A percentile compares a stretch with the other conserved stretches of the same genome.
phyloP scores from a whole-genome alignment of 2,329 filamentous ascomycete genomes.

The Lecanosticta acicola region DNA sequence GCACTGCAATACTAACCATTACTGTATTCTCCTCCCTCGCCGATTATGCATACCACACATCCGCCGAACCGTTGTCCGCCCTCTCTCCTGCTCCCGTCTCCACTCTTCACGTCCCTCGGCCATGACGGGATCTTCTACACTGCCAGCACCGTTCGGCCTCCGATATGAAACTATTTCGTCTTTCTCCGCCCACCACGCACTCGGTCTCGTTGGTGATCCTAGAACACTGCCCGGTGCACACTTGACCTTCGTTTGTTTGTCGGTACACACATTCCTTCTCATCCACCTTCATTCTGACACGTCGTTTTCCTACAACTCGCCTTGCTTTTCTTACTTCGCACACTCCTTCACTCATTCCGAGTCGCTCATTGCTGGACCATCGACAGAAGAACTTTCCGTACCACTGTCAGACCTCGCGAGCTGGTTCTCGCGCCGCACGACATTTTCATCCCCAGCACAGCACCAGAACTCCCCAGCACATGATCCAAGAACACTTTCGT shows the following conservation, averaged over 20 bases:
- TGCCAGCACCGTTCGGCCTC: not conserved
- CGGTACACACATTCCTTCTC: not conserved
- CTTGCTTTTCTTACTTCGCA: not conserved
- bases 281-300: not conserved
- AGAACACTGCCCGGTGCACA: not conserved
- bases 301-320: not conserved
- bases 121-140: not conserved
- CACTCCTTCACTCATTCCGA: not conserved
- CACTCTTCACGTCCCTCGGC: too few relatives aligned
- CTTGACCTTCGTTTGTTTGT: not conserved
- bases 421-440: not conserved
- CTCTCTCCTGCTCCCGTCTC: too few relatives aligned
- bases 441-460: not conserved
- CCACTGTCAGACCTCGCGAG: not conserved
- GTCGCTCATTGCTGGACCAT: not conserved
- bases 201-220: not conserved
- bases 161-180: not conserved
- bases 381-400: not conserved
- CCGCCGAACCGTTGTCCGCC: too few relatives aligned
- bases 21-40: too few relatives aligned
- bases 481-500: not conserved
- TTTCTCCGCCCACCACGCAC: not conserved
- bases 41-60: too few relatives aligned
- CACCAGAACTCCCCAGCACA: not conserved
- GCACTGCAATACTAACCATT: too few relatives aligned